Evolutionary conservation across 2,329 filamentous ascomycete species (phyloP).

Genomic region (Alternaria alternata): DNA sequence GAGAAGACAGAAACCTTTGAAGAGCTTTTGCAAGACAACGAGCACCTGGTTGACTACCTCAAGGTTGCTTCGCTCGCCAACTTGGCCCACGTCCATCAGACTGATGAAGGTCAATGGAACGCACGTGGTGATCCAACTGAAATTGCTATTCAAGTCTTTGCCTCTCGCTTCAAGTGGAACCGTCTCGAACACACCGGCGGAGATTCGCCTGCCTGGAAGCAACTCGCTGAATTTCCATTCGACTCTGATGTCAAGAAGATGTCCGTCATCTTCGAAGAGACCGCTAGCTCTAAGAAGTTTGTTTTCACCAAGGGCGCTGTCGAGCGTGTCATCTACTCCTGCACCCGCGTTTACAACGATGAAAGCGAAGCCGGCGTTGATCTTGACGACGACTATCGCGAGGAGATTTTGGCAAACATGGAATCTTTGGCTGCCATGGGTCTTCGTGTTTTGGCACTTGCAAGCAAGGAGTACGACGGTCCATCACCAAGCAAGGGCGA

Average conservation of each 20-base stretch:
- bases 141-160: constrained; percentile 77
- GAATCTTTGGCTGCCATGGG: constrained; percentile 71
- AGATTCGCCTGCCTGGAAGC: constrained; percentile 33
- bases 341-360: constrained; percentile 65
- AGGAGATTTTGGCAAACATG: constrained; percentile 71
- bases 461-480: constrained; percentile 57
- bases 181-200: constrained; percentile 3
- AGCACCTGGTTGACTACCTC: constrained; percentile 42
- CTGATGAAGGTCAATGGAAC: constrained; percentile 30
- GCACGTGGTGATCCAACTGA: constrained; percentile 62
- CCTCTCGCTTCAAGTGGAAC: constrained; percentile 68
- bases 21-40: constrained; percentile 39
- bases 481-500: constrained; percentile 46
- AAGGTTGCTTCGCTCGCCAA: constrained; percentile 49
- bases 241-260: constrained; percentile 78
- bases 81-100: constrained; percentile 3
- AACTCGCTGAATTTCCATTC: constrained; percentile 72
- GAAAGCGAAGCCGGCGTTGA: constrained; percentile 48
- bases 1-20: constrained; percentile 31
- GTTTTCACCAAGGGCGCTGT: constrained; percentile 73
- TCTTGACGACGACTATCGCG: constrained; percentile 62
- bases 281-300: constrained; percentile 49
- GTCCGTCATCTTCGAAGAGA: constrained; percentile 68
- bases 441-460: constrained; percentile 73
- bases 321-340: constrained; percentile 63